Conservation (phyloP, 345 rosid genomes). For the Eucalyptus leucophloia region DNA sequence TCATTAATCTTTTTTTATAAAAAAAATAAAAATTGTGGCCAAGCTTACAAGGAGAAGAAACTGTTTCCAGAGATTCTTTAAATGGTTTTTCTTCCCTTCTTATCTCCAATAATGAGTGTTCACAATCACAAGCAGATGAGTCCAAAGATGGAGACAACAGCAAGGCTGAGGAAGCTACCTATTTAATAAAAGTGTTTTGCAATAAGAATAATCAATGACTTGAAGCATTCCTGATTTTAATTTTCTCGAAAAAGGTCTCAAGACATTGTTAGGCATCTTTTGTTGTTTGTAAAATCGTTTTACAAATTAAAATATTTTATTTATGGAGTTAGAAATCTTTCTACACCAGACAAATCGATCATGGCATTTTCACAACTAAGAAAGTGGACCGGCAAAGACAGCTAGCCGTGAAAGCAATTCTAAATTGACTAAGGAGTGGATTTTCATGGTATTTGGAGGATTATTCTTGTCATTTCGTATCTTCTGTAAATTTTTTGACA, state of each 20-base stretch:
- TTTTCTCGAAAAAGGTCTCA: background rate
- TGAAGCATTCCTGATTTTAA: background rate
- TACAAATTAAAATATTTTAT: background rate
- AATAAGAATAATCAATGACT: background rate
- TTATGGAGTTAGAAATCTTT: background rate
- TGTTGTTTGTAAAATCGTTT: background rate
- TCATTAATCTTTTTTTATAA: background rate
- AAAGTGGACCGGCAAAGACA: background rate
- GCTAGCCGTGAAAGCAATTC: background rate
- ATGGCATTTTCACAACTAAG: background rate
- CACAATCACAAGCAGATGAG: background rate
- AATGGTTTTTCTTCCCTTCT: background rate
- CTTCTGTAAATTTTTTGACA: background rate
- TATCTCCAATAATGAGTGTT: background rate
- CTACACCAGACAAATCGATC: background rate
- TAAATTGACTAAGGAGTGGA: background rate
- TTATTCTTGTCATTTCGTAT: background rate
- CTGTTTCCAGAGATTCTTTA: background rate
- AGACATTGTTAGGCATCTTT: background rate
- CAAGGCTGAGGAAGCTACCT: background rate
- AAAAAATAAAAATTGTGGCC: background rate
- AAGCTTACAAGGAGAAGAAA: background rate
- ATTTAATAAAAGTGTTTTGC: background rate
- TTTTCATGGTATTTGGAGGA: background rate
- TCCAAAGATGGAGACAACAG: background rate